phyloP scores from a whole-genome alignment of 306 rosid genomes.

The Prinsepia uniflora region DNA sequence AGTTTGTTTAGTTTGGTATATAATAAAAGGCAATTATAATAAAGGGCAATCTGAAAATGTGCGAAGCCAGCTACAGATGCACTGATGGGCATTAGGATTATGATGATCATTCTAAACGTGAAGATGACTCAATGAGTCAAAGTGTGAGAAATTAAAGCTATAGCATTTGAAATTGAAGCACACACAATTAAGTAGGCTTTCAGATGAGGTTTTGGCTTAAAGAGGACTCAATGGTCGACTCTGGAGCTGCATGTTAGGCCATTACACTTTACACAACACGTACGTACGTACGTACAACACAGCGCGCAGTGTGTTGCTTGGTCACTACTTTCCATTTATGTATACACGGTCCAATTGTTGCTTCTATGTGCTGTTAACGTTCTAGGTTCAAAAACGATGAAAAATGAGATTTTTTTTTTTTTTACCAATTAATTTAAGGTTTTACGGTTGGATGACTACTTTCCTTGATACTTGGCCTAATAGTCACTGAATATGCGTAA shows the following conservation, averaged over 20 bases:
- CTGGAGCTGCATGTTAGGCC: slow-evolving; percentile 1
- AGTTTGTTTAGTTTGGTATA: slow-evolving; percentile 12
- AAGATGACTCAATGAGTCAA: slow-evolving; percentile 29
- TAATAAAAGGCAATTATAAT: background rate
- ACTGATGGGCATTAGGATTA: background rate
- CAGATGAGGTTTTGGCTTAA: slow-evolving; percentile 24
- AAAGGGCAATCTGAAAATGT: background rate
- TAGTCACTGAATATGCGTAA: too few relatives aligned
- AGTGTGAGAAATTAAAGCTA: slow-evolving; percentile 1
- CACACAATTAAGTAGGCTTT: background rate
- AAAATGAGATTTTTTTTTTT: too few relatives aligned
- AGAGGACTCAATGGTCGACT: slow-evolving; percentile 24
- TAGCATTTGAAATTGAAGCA: too few relatives aligned
- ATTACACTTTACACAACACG: background rate
- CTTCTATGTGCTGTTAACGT: too few relatives aligned
- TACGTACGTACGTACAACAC: too few relatives aligned
- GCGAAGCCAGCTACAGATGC: background rate
- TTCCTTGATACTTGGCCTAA: too few relatives aligned
- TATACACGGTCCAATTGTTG: too few relatives aligned
- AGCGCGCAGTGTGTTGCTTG: slow-evolving; percentile 2
- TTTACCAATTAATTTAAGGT: too few relatives aligned
- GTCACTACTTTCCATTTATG: background rate
- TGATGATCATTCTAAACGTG: slow-evolving; percentile 28
- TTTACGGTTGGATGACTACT: too few relatives aligned
- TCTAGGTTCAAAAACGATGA: too few relatives aligned